These are phyloP conservation scores for Malus sylvestris DNA, from an alignment of 306 rosid species.

Conservation along the genomic window DNA sequence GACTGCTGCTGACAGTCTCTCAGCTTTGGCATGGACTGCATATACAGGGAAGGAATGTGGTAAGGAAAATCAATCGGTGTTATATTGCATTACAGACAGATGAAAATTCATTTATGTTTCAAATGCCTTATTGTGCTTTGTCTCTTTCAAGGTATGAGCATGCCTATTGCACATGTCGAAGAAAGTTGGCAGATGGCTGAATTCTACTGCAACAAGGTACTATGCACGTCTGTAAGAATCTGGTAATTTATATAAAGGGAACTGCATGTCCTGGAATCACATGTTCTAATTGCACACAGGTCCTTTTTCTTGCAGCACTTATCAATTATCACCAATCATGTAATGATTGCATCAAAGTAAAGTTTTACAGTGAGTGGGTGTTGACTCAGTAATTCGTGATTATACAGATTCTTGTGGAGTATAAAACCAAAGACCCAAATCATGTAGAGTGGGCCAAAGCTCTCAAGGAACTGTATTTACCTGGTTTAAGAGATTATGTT, in stretches of 20 bases:
- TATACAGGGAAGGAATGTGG: constrained; percentile 84
- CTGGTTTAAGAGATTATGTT: constrained; percentile 91
- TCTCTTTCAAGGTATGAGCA: constrained; percentile 79
- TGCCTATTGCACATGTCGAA: constrained; percentile 98
- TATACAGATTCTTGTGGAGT: constrained; percentile 80
- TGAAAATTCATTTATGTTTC: background rate
- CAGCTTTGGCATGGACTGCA: constrained; percentile 95
- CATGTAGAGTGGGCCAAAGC: constrained; percentile 99
- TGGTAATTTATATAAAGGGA: constrained; percentile 3
- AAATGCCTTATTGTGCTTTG: constrained; percentile 15
- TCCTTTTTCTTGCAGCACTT: background rate
- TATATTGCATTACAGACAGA: constrained; percentile 8
- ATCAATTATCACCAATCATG: background rate
- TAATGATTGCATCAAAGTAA: background rate
- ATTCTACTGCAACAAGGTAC: constrained; percentile 96
- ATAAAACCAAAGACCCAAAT: constrained; percentile 79
- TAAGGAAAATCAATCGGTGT: constrained; percentile 28
- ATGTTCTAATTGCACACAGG: background rate
- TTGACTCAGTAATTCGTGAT: constrained; percentile 18
- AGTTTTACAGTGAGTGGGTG: background rate
- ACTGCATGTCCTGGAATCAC: background rate
- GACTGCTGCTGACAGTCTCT: constrained; percentile 85
- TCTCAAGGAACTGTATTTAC: constrained; percentile 81
- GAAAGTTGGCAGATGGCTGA: constrained; percentile 99
- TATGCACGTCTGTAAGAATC: constrained; percentile 15